phyloP scores from a whole-genome alignment of 2,329 filamentous ascomycete species.

The Neofusicoccum laricinum region DNA sequence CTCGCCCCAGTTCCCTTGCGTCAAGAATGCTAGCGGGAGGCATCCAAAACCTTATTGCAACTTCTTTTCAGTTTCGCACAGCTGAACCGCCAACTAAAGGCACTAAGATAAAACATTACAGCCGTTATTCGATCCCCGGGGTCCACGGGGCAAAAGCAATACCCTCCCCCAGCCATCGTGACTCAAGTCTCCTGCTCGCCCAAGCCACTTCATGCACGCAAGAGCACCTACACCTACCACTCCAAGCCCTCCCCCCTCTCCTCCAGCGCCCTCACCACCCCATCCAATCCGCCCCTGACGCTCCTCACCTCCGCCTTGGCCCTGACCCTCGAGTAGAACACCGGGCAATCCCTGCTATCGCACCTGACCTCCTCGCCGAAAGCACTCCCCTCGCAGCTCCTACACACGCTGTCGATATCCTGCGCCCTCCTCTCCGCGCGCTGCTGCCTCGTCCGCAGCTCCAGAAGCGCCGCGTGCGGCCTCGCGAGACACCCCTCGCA shows the following conservation, averaged over 20 bases:
- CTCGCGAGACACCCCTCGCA: constrained; percentile 58
- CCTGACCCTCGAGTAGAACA: constrained; percentile 77
- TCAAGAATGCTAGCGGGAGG: background rate
- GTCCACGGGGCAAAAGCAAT: no score
- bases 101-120: background rate
- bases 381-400: constrained; percentile 71
- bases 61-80: background rate
- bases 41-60: background rate
- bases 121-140: no score
- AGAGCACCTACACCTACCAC: background rate
- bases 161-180: no score
- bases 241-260: constrained; percentile 16
- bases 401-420: constrained; percentile 70
- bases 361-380: constrained; percentile 77
- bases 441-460: constrained; percentile 61
- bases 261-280: constrained; percentile 30
- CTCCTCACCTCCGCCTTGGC: constrained; percentile 40
- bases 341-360: constrained; percentile 87
- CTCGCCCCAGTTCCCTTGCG: no score
- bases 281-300: constrained; percentile 25
- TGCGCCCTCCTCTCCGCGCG: constrained; percentile 61
- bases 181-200: background rate
- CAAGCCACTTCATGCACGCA: no score
- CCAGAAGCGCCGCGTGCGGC: constrained; percentile 60
- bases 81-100: background rate